Conservation (phyloP, 305 asterid species). For the Salvia sclarea region DNA sequence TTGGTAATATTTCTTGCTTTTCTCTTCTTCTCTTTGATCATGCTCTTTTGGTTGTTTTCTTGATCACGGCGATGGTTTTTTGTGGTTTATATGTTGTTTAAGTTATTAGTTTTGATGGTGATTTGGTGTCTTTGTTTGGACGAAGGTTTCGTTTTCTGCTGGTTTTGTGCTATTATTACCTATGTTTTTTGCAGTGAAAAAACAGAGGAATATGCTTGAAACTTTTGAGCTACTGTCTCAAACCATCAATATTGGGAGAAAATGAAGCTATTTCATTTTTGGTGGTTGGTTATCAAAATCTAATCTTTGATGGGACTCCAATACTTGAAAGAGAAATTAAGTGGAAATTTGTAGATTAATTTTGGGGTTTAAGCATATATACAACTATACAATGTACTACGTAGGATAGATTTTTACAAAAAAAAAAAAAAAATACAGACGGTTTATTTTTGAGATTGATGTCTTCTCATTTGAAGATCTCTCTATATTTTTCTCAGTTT, state of each 20-base stretch:
- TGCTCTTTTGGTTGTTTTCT: constrained; percentile 5
- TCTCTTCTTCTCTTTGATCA: background rate
- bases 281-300: constrained; percentile 3
- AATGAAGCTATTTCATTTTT: background rate
- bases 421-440: background rate
- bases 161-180: constrained; percentile 5
- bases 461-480: background rate
- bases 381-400: background rate
- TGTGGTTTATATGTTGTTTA: background rate
- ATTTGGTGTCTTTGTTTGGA: background rate
- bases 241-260: background rate
- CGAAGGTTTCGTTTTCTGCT: no score
- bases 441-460: background rate
- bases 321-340: background rate
- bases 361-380: background rate
- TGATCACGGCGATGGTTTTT: constrained; percentile 17
- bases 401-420: no score
- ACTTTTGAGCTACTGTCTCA: background rate
- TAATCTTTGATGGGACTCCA: background rate
- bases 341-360: background rate
- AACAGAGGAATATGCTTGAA: background rate
- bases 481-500: background rate
- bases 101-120: constrained; percentile 15
- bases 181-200: background rate
- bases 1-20: constrained; percentile 28